These are phyloP conservation scores for Alternaria sp. DNA, from an alignment of 2,329 filamentous ascomycete species.

Conservation along the genomic window DNA sequence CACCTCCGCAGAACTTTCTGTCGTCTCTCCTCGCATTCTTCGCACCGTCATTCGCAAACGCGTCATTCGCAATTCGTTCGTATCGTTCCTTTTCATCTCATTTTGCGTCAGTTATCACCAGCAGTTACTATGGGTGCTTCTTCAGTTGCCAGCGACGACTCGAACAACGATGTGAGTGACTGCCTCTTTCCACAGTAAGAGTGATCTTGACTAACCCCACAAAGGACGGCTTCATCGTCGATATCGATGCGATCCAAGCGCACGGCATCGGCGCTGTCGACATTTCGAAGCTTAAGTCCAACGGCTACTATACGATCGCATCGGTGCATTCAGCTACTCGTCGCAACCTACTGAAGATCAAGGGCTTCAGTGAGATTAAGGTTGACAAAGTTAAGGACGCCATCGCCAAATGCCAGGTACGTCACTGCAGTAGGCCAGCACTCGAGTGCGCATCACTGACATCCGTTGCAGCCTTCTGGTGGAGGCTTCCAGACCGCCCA, in stretches of 20 bases:
- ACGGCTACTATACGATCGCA: constrained; percentile 68
- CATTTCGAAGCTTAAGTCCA: constrained; percentile 68
- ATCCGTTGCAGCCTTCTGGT: constrained; percentile 57
- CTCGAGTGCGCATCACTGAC: constrained; percentile 13
- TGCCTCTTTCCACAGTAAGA: background rate
- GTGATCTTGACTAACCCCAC: background rate
- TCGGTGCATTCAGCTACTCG: constrained; percentile 66
- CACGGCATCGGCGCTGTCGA: constrained; percentile 71
- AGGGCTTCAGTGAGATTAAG: constrained; percentile 73
- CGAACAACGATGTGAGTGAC: constrained; percentile 55
- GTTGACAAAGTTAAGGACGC: constrained; percentile 76
- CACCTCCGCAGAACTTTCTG: constrained; percentile 1
- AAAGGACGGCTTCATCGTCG: constrained; percentile 64
- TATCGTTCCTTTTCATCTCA: constrained; percentile 11
- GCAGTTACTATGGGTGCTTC: constrained; percentile 47
- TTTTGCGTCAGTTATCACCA: background rate
- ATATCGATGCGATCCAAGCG: constrained; percentile 70
- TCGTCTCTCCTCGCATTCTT: background rate
- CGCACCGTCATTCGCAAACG: background rate
- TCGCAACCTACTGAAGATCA: constrained; percentile 68
- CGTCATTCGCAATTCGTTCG: constrained; percentile 3
- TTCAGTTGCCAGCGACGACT: constrained; percentile 61
- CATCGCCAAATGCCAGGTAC: constrained; percentile 65
- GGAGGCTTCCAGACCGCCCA: constrained; percentile 70
- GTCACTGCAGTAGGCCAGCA: constrained; percentile 8